These are phyloP conservation scores for Escovopsis sp. DNA, from an alignment of 2,329 filamentous ascomycete genomes.

Conservation along the genomic window DNA sequence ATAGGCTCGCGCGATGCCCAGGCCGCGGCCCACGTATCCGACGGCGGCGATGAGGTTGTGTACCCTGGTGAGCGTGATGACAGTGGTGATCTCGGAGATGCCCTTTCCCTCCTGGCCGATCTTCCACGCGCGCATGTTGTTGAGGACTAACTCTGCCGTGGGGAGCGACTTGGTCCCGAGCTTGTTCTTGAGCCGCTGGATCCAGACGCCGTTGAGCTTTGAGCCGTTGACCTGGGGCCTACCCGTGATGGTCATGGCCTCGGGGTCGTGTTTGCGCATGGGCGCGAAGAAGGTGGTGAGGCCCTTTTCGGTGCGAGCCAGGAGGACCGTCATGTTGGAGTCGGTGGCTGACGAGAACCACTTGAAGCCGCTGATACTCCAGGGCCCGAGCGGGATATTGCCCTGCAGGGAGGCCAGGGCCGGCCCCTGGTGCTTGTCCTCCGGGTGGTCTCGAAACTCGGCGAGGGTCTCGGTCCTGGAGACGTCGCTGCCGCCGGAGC, in stretches of 20 bases:
- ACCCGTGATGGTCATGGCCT: constrained; percentile 16
- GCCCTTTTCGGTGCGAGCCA: constrained; percentile 38
- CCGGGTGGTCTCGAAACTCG: constrained; percentile 9
- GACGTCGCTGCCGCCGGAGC: constrained; percentile 54
- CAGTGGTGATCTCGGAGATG: constrained; percentile 50
- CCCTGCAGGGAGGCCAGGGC: constrained; percentile 9
- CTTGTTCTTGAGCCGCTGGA: constrained; percentile 59
- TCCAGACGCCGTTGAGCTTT: constrained; percentile 51
- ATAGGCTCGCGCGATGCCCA: constrained; percentile 43
- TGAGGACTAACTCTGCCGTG: constrained; percentile 56
- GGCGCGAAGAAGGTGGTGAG: constrained; percentile 53
- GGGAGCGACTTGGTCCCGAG: constrained; percentile 55
- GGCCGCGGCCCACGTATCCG: constrained; percentile 38
- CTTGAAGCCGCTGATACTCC: constrained; percentile 51
- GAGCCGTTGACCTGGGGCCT: constrained; percentile 13
- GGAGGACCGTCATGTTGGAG: constrained; percentile 39
- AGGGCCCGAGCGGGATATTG: constrained; percentile 34
- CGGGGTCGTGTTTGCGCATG: constrained; percentile 30
- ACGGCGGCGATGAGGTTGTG: constrained; percentile 40
- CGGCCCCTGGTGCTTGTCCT: not conserved
- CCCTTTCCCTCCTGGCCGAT: constrained; percentile 53
- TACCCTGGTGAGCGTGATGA: constrained; percentile 53
- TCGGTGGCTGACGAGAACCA: constrained; percentile 27
- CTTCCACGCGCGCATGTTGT: constrained; percentile 48
- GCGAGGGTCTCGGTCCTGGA: constrained; percentile 52